Conservation (phyloP, 2,329 filamentous ascomycete species). For the Aspergillus ochraceus region DNA sequence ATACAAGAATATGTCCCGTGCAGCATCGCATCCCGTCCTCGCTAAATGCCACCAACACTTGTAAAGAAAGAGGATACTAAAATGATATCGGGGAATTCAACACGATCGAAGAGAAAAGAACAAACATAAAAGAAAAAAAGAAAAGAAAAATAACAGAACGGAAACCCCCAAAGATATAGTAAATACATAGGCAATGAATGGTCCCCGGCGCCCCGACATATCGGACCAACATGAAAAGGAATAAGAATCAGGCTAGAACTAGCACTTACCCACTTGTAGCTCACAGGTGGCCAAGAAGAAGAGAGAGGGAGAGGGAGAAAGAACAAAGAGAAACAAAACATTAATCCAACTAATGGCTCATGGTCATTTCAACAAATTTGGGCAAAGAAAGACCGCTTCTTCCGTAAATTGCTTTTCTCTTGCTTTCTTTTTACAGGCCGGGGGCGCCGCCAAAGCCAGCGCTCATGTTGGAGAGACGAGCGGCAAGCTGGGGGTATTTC, state of each 20-base stretch:
- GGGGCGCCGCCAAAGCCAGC: slow-evolving; percentile 38
- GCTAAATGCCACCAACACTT: too few species aligned
- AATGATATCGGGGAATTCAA: neutral
- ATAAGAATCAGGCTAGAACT: slow-evolving; percentile 6
- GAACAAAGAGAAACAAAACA: slow-evolving; percentile 12
- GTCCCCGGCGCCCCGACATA: slow-evolving; percentile 15
- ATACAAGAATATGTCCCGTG: slow-evolving; percentile 12
- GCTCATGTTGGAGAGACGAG: slow-evolving; percentile 65
- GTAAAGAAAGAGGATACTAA: too few species aligned
- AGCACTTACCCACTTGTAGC: slow-evolving; percentile 2
- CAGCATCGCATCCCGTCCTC: neutral
- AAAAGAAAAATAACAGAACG: neutral
- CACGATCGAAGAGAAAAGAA: neutral
- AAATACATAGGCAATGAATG: slow-evolving; percentile 30
- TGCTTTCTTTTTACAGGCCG: slow-evolving; percentile 29
- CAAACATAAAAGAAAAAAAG: neutral
- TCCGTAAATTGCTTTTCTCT: neutral
- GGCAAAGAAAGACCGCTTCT: neutral
- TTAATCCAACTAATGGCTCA: slow-evolving; percentile 7
- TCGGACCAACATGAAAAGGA: slow-evolving; percentile 8
- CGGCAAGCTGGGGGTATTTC: slow-evolving; percentile 78
- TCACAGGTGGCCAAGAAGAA: neutral
- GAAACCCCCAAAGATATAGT: slow-evolving; percentile 15
- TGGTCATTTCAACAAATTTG: slow-evolving; percentile 1
- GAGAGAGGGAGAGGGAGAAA: slow-evolving; percentile 7